Evolutionary conservation across 2,329 filamentous ascomycete genomes (phyloP), one percentile per base, ranked within the genome.

Genomic region (Fusarium neocosmosporiellum): DNA sequence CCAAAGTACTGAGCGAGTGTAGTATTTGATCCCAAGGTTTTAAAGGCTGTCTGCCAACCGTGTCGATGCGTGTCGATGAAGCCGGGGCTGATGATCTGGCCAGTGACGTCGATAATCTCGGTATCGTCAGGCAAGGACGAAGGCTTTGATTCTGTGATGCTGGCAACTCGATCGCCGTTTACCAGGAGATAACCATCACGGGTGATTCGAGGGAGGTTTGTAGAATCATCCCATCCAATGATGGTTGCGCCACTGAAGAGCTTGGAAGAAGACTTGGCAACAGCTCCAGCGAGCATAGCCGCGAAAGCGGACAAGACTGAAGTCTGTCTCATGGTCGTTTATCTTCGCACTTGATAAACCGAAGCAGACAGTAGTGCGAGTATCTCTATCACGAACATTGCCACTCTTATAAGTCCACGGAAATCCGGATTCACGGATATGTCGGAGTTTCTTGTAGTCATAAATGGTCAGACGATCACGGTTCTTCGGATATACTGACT

Each of bases 1-100:
- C 62, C 59, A 39, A 88, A 82, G 76, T 88, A 89, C 53, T 87
- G 82, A 7, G 83, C 78, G 18, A 89, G 77, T 0, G 82, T 86
- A 0, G 85, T 86, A 72, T 90, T 88, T 9, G 87, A 85, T 1
- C 71, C 85, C 1, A 90, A 72, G 0, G 88, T 89, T 73, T 87
- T 88, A 73, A 85, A 84, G 11, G 82, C 86, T 0, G 88, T 89
- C 73, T 90, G 87, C 88, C 88, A 89, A 0, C 84, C 83, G 68
- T 89, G 87, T 2, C 85, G 84, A 70, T 90, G 88, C 0, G 87
- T 89, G 77, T 90, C 86, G 65, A 90, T 81, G 77, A 90, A 89
- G 10, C 88, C 88, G 0, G 88, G 86, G 0, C 84, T 84, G 59
- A 89, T 81, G 66, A 89, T 89, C 73, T 88, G 87, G 60, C 84